Percentiles rank a stretch among this genome's conserved stretches.
These are phyloP conservation scores for Microbotryomycetes sp. DNA, from an alignment of 1,284 basidiomycete species.

Conservation along the genomic window DNA sequence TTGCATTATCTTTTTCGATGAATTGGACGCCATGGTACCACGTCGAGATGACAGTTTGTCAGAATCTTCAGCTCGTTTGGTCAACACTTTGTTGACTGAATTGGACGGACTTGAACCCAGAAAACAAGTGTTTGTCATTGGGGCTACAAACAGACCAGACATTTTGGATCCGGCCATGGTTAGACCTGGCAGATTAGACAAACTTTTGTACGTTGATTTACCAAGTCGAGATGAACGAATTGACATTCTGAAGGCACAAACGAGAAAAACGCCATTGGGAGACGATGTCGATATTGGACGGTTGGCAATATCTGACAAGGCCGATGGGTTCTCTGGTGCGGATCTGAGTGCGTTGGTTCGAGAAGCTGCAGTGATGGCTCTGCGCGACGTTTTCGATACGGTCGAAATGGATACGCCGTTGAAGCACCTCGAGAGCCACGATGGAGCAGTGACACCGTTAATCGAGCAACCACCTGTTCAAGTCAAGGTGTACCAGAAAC, in stretches of 20 bases:
- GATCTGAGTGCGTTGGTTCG: conserved; percentile 79
- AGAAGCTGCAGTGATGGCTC: conserved; percentile 80
- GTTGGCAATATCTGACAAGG: conserved; percentile 51
- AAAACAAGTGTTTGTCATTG: conserved; percentile 90
- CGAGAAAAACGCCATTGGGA: conserved; percentile 65
- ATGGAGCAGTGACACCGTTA: conserved; percentile 30
- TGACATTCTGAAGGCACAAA: conserved; percentile 75
- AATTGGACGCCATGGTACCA: conserved; percentile 92
- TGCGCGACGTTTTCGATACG: conserved; percentile 62
- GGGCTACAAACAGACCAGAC: conserved; percentile 95
- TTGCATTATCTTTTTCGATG: conserved; percentile 92
- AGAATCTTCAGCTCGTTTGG: conserved; percentile 92
- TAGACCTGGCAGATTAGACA: conserved; percentile 90
- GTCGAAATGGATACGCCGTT: conserved; percentile 46
- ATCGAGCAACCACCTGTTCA: conserved; percentile 39
- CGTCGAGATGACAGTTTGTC: conserved; percentile 86
- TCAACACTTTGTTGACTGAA: conserved; percentile 94
- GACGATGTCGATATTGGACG: conserved; percentile 42
- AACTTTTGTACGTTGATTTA: conserved; percentile 91
- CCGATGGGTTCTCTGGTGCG: conserved; percentile 83
- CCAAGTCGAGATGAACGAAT: conserved; percentile 68
- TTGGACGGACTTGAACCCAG: conserved; percentile 87
- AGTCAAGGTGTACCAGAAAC: conserved; percentile 50
- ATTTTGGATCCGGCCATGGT: conserved; percentile 99
- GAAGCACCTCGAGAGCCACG: conserved; percentile 48